These are phyloP conservation scores for Blastocystis sp. DNA, from an alignment of 352 stramenopile genomes.

Conservation along the genomic window DNA sequence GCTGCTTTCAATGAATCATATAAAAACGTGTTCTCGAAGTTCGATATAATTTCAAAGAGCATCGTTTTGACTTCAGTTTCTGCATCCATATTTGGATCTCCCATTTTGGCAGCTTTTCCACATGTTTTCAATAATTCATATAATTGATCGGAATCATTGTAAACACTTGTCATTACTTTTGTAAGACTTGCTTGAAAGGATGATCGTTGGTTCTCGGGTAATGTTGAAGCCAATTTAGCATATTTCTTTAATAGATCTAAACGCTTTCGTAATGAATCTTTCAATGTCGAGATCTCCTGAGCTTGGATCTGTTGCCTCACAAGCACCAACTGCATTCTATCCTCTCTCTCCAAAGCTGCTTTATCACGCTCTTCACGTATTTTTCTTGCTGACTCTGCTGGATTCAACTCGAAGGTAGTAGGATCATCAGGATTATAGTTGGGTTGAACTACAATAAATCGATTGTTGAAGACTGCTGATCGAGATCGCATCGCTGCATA, in stretches of 20 bases:
- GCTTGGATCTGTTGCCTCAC: neutral
- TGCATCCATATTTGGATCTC: neutral
- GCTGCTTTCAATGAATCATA: neutral
- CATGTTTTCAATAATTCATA: conserved; percentile 51
- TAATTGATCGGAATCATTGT: neutral
- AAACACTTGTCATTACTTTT: neutral
- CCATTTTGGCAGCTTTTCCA: neutral
- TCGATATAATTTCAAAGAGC: neutral
- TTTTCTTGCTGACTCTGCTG: neutral
- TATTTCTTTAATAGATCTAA: conserved; percentile 35
- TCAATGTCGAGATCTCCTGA: conserved; percentile 20
- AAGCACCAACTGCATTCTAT: conserved; percentile 1
- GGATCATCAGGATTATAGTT: conserved; percentile 33
- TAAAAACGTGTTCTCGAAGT: conserved; percentile 4
- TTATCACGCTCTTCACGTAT: neutral
- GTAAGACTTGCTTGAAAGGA: neutral
- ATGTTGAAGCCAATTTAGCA: neutral
- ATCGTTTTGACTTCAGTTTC: neutral
- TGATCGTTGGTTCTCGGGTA: neutral
- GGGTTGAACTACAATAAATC: conserved; percentile 31
- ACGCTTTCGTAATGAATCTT: neutral
- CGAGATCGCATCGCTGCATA: conserved; percentile 41
- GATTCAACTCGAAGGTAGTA: conserved; percentile 22
- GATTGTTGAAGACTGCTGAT: conserved; percentile 48
- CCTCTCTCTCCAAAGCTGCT: neutral